Percentiles rank a stretch among this genome's conserved stretches.
These are phyloP conservation scores for Alternaria hordeiaustralica DNA, from an alignment of 2,329 filamentous ascomycete species.

Conservation along the genomic window DNA sequence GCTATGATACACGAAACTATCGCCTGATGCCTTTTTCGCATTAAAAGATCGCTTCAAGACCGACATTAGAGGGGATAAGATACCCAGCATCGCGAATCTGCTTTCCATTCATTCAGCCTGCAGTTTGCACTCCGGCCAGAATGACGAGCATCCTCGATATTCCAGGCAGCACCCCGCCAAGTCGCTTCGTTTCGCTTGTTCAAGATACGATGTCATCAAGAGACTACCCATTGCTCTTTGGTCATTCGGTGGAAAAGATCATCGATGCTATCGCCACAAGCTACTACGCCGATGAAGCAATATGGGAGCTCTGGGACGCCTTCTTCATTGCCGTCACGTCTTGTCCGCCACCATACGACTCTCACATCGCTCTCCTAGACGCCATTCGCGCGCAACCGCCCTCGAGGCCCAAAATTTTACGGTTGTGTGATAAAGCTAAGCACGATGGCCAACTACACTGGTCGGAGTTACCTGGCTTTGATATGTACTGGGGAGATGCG, in stretches of 20 bases:
- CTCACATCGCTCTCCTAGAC: not conserved
- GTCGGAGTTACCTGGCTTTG: not conserved
- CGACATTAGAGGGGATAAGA: too few species aligned
- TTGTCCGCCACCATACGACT: not conserved
- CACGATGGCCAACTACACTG: not conserved
- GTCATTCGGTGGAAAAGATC: not conserved
- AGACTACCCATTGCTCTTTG: not conserved
- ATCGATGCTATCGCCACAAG: not conserved
- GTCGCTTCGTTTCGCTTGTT: not conserved
- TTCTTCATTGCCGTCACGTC: not conserved
- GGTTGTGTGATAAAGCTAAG: not conserved
- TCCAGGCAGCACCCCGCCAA: not conserved
- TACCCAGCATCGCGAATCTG: not conserved
- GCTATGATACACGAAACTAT: too few species aligned
- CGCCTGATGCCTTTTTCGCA: not conserved
- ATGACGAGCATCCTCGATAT: not conserved
- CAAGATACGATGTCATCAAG: not conserved
- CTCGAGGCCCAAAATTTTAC: not conserved
- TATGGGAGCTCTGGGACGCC: conserved; percentile 4
- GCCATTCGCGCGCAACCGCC: not conserved
- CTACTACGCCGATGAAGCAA: not conserved
- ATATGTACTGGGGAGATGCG: not conserved
- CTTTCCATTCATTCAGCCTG: not conserved
- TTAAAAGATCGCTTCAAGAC: not conserved
- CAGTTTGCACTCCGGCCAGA: not conserved